Percentiles rank a stretch among this genome's conserved stretches.
These are phyloP conservation scores for Atractiella rhizophila DNA, from an alignment of 768 basidiomycete genomes.

Conservation along the genomic window DNA sequence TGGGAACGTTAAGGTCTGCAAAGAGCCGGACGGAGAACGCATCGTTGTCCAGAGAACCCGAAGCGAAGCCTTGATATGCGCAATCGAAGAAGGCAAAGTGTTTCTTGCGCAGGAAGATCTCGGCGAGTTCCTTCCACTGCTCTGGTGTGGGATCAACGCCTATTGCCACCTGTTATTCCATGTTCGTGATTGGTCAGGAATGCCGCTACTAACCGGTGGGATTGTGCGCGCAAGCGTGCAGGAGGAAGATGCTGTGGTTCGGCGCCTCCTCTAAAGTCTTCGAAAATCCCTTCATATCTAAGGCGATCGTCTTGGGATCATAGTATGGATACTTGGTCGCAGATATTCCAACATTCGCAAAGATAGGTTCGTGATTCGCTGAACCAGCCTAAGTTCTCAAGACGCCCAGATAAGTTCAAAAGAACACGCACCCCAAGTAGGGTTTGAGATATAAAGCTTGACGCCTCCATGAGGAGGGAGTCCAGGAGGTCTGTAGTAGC, in stretches of 20 bases:
- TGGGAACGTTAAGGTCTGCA: conserved; percentile 63
- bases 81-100: conserved; percentile 87
- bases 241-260: conserved; percentile 53
- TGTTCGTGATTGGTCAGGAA: neutral
- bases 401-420: neutral
- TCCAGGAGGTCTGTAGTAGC: conserved; percentile 69
- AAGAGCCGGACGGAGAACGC: conserved; percentile 91
- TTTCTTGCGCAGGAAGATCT: conserved; percentile 44
- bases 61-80: conserved; percentile 83
- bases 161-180: too few species aligned
- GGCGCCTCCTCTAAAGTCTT: conserved; percentile 33
- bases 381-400: neutral
- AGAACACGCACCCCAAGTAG: conserved; percentile 59
- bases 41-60: conserved; percentile 66
- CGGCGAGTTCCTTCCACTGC: conserved; percentile 77
- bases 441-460: conserved; percentile 54
- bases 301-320: conserved; percentile 55
- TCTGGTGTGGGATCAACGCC: conserved; percentile 80
- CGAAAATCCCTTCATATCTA: conserved; percentile 61
- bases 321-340: conserved; percentile 65
- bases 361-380: conserved; percentile 50
- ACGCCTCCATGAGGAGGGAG: conserved; percentile 13
- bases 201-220: too few species aligned
- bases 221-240: conserved; percentile 97
- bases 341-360: conserved; percentile 62